Percentiles rank a stretch among this genome's conserved stretches.
Conservation (phyloP, 2,329 filamentous ascomycete species). For the Trichoderma semiorbis region DNA sequence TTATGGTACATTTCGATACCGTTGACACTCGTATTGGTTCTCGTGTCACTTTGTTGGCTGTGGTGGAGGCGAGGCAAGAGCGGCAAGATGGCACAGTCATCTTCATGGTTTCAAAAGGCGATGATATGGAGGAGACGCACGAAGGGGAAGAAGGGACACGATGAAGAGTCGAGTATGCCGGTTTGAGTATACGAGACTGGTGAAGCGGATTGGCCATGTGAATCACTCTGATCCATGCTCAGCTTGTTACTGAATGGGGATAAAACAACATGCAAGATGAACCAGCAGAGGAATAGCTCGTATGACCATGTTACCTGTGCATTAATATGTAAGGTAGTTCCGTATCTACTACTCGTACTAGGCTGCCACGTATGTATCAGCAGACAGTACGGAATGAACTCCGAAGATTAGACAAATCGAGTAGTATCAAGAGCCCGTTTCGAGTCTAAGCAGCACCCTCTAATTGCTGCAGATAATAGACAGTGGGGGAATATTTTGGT, state of each 20-base stretch:
- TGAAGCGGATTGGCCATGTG: neutral
- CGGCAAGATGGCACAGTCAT: neutral
- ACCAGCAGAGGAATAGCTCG: neutral
- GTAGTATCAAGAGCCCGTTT: neutral
- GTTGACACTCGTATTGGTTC: conserved; percentile 26
- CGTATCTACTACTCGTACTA: neutral
- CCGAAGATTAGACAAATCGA: neutral
- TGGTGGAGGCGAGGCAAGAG: conserved; percentile 29
- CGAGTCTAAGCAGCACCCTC: neutral
- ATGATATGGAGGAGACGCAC: neutral
- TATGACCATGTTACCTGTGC: neutral
- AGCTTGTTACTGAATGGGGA: neutral
- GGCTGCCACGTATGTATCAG: neutral
- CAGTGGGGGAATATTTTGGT: neutral
- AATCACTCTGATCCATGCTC: neutral
- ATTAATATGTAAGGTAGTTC: too few relatives aligned
- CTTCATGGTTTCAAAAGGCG: neutral
- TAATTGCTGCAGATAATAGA: neutral
- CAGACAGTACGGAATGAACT: neutral
- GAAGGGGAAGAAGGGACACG: neutral
- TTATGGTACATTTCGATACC: conserved; percentile 32
- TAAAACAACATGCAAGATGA: neutral
- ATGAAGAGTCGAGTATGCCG: neutral
- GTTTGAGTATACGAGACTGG: neutral
- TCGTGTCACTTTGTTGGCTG: conserved; percentile 28